Percentiles rank a stretch among this genome's conserved stretches.
Conservation (phyloP, 306 rosid species). For the Prunus salicina region DNA sequence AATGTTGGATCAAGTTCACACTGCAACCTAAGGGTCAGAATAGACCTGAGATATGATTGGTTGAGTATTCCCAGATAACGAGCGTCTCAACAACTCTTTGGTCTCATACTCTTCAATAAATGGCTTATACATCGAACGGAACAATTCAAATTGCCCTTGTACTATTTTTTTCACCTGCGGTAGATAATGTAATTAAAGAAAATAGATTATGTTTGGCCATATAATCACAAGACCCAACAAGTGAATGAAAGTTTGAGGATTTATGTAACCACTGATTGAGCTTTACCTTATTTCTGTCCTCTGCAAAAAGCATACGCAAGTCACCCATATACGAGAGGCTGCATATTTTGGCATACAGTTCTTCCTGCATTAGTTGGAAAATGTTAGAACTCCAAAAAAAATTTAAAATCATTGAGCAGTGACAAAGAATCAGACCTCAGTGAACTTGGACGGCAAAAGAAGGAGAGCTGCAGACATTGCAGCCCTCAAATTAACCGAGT, state of each 20-base stretch:
- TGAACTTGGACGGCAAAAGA: constrained; percentile 74
- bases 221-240: neutral
- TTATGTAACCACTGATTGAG: constrained; percentile 21
- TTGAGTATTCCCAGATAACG: constrained; percentile 35
- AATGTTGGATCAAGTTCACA: neutral
- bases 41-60: constrained; percentile 68
- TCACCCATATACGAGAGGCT: constrained; percentile 89
- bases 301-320: constrained; percentile 90
- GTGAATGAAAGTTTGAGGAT: constrained; percentile 6
- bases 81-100: constrained; percentile 56
- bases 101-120: constrained; percentile 69
- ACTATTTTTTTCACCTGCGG: constrained; percentile 84
- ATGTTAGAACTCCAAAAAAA: constrained; percentile 10
- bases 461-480: constrained; percentile 87
- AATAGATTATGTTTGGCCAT: neutral
- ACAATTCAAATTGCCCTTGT: constrained; percentile 65
- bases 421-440: constrained; percentile 59
- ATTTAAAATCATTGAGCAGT: constrained; percentile 22
- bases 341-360: constrained; percentile 87
- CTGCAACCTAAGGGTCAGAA: neutral
- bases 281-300: constrained; percentile 84
- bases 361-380: constrained; percentile 55
- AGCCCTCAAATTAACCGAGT: constrained; percentile 78
- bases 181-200: constrained; percentile 6
- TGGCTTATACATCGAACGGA: constrained; percentile 72